These are phyloP conservation scores for Alloascoidea hylecoeti DNA, from an alignment of 805 yeast species.

Conservation along the genomic window DNA sequence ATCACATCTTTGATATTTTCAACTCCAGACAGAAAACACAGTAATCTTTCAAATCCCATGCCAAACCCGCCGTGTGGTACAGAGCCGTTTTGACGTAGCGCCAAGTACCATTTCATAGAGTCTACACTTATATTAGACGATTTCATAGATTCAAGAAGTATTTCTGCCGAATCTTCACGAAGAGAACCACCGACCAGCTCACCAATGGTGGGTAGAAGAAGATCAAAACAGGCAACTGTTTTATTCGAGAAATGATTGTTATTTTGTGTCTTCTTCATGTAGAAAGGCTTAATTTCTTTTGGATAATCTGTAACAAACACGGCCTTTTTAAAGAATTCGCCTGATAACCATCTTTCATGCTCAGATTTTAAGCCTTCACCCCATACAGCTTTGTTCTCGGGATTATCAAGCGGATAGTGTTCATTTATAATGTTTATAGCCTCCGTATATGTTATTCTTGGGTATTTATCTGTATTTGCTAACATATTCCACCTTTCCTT, in stretches of 20 bases:
- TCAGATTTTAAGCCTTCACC: slow-evolving; percentile 70
- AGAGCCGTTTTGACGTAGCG: slow-evolving; percentile 60
- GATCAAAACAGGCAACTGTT: slow-evolving; percentile 85
- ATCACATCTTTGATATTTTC: slow-evolving; percentile 79
- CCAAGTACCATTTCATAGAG: slow-evolving; percentile 68
- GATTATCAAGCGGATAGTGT: too few relatives aligned
- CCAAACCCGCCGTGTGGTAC: slow-evolving; percentile 98
- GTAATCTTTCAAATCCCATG: slow-evolving; percentile 78
- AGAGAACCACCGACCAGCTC: slow-evolving; percentile 91
- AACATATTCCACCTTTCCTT: slow-evolving; percentile 46
- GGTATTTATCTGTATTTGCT: slow-evolving; percentile 37
- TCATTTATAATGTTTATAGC: slow-evolving; percentile 49
- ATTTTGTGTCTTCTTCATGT: slow-evolving; percentile 53
- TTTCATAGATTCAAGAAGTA: slow-evolving; percentile 33
- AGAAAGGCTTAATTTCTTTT: slow-evolving; percentile 64
- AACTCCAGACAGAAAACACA: slow-evolving; percentile 57
- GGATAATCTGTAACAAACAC: slow-evolving; percentile 91
- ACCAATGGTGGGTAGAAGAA: slow-evolving; percentile 82
- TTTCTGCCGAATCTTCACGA: slow-evolving; percentile 55
- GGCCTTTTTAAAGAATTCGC: slow-evolving; percentile 49
- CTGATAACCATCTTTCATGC: slow-evolving; percentile 87
- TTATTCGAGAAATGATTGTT: slow-evolving; percentile 14
- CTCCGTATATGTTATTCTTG: slow-evolving; percentile 55
- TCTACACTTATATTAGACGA: slow-evolving; percentile 37
- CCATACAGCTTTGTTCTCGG: slow-evolving; percentile 23